These are phyloP conservation scores for Nymphaea thermarum DNA, from an alignment of 164 flowering plant genomes.

Conservation along the genomic window DNA sequence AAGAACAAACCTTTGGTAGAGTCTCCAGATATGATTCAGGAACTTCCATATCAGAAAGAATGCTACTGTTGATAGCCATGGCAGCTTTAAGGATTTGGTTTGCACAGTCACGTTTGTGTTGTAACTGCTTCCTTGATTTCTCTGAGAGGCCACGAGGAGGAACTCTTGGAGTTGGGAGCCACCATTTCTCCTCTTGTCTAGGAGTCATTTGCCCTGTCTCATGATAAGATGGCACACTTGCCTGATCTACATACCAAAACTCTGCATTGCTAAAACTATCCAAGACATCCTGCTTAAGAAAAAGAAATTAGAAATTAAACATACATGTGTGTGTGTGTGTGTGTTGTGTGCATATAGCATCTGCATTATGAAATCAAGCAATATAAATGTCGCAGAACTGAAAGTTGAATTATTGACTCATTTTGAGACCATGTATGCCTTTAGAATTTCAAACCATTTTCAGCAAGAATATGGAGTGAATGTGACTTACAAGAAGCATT, in stretches of 20 bases:
- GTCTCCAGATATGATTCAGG: constrained; percentile 70
- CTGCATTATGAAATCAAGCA: too few relatives aligned
- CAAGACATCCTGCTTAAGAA: constrained; percentile 46
- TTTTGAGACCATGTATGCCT: neutral
- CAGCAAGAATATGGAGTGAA: too few relatives aligned
- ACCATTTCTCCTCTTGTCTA: constrained; percentile 91
- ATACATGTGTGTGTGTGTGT: neutral
- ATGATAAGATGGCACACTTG: constrained; percentile 35
- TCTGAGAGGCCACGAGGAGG: constrained; percentile 69
- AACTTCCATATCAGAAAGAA: constrained; percentile 79
- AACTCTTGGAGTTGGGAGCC: constrained; percentile 90
- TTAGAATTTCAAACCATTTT: too few relatives aligned
- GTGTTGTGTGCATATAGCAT: too few relatives aligned
- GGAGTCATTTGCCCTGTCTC: constrained; percentile 34
- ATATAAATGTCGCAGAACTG: neutral
- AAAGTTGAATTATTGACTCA: neutral
- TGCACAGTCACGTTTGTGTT: constrained; percentile 63
- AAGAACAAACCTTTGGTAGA: constrained; percentile 71
- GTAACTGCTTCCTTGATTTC: constrained; percentile 54
- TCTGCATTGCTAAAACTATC: constrained; percentile 58
- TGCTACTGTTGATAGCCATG: constrained; percentile 66
- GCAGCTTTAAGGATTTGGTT: constrained; percentile 95
- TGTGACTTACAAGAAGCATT: constrained; percentile 65
- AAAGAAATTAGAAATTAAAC: too few relatives aligned
- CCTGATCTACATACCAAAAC: constrained; percentile 69